A percentile compares a stretch with the other conserved stretches of the same genome.
These are phyloP conservation scores for Sorghum bicolor DNA, from an alignment of 176 grass and related monocot genomes.

Conservation along the genomic window DNA sequence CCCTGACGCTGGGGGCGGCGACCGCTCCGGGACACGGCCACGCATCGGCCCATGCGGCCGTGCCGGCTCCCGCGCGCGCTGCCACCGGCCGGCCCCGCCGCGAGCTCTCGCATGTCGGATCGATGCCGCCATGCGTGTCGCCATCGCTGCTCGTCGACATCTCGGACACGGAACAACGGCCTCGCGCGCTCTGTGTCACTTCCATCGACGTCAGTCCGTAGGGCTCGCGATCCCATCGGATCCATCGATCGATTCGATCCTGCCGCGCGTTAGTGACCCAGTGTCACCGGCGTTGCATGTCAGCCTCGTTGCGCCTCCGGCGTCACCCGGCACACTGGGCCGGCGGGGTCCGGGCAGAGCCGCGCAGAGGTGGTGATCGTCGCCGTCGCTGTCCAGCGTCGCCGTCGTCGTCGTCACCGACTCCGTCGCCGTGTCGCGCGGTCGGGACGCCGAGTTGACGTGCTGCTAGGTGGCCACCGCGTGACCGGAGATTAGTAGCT, in stretches of 20 bases:
- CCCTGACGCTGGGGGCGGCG: neutral
- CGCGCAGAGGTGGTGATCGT: neutral
- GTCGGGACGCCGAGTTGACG: neutral
- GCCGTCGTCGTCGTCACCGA: conserved; percentile 3
- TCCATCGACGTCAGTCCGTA: neutral
- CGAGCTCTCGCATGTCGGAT: conserved; percentile 3
- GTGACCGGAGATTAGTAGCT: neutral
- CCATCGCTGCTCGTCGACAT: neutral
- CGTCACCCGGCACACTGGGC: neutral
- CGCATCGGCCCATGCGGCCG: conserved; percentile 24
- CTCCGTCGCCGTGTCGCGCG: conserved; percentile 26
- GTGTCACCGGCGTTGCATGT: neutral
- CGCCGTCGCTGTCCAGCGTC: conserved; percentile 11
- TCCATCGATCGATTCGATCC: neutral
- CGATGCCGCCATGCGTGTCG: neutral
- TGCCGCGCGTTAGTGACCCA: neutral
- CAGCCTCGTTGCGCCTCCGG: neutral
- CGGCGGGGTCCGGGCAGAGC: neutral
- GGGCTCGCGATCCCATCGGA: neutral
- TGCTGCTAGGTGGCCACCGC: neutral
- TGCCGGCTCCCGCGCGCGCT: neutral
- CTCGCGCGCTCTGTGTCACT: neutral
- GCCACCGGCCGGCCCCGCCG: conserved; percentile 16
- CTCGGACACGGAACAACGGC: too few species aligned
- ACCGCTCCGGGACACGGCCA: conserved; percentile 22